These are phyloP conservation scores for Paraurostyla sp. DNA, from an alignment of 73 alveolate genomes.

Conservation along the genomic window DNA sequence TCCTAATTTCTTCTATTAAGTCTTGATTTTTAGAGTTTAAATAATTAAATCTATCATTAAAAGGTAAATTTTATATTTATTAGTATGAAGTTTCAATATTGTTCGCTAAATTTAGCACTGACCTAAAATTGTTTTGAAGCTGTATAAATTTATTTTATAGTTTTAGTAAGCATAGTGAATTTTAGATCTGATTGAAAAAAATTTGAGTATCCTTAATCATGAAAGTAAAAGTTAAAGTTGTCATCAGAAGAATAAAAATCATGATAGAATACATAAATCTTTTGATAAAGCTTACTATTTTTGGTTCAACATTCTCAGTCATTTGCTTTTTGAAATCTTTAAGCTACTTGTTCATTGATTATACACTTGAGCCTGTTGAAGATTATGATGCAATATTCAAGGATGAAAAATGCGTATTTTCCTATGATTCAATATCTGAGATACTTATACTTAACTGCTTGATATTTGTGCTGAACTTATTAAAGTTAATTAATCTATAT, in stretches of 20 bases:
- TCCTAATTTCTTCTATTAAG: conserved; percentile 16
- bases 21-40: background rate
- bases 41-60: background rate
- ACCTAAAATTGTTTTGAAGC: background rate
- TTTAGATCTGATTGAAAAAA: background rate
- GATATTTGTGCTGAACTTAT: background rate
- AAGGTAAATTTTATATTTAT: background rate
- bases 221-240: conserved; percentile 1
- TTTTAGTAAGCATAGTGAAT: background rate
- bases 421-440: background rate
- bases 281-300: background rate
- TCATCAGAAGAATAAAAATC: background rate
- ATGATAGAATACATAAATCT: background rate
- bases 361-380: background rate
- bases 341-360: conserved; percentile 1
- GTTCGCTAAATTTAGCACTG: conserved; percentile 22
- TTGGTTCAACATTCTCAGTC: conserved; percentile 50
- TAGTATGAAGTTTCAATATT: background rate
- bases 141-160: background rate
- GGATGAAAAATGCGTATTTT: background rate
- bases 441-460: background rate
- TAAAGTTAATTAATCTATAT: conserved; percentile 7
- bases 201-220: background rate
- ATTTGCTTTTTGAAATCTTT: conserved; percentile 34
- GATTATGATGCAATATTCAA: conserved; percentile 23